These are phyloP conservation scores for Panus rudis DNA, from an alignment of 768 basidiomycete genomes.

Conservation along the genomic window DNA sequence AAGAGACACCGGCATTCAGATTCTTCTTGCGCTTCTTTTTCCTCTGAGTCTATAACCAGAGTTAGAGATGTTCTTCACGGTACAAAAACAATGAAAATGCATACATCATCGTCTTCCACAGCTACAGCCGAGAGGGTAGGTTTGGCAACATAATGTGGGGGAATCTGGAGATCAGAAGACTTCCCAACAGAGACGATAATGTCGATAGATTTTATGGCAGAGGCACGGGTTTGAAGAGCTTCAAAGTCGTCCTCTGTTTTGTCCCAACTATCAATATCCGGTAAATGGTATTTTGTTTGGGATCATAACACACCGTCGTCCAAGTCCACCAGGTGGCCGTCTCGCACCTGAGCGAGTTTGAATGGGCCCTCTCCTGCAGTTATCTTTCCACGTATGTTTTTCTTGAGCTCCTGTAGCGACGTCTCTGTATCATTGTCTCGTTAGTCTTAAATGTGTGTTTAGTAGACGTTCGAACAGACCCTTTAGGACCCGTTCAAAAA, in stretches of 20 bases:
- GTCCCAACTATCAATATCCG: slow-evolving; percentile 1
- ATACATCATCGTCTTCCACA: no score
- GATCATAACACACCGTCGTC: slow-evolving; percentile 54
- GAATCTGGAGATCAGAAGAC: no score
- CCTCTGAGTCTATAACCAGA: no score
- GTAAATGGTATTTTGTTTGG: not conserved
- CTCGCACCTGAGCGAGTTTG: slow-evolving; percentile 46
- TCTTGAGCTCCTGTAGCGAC: slow-evolving; percentile 52
- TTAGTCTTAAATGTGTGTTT: not conserved
- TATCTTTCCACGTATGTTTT: slow-evolving; percentile 54
- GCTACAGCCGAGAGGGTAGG: no score
- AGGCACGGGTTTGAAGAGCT: slow-evolving; percentile 50
- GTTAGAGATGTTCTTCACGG: no score
- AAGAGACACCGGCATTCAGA: no score
- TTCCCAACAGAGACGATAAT: not conserved
- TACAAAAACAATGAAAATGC: no score
- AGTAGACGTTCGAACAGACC: slow-evolving; percentile 23
- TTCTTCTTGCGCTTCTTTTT: no score
- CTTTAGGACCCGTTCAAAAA: slow-evolving; percentile 36
- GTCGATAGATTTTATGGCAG: not conserved
- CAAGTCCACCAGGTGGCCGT: slow-evolving; percentile 51
- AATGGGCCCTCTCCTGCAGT: slow-evolving; percentile 39
- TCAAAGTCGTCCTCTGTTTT: slow-evolving; percentile 71
- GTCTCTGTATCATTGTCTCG: no score
- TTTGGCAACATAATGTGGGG: no score